Evolutionary conservation across 768 basidiomycete species (phyloP).

Genomic region (Lentinula aciculospora): DNA sequence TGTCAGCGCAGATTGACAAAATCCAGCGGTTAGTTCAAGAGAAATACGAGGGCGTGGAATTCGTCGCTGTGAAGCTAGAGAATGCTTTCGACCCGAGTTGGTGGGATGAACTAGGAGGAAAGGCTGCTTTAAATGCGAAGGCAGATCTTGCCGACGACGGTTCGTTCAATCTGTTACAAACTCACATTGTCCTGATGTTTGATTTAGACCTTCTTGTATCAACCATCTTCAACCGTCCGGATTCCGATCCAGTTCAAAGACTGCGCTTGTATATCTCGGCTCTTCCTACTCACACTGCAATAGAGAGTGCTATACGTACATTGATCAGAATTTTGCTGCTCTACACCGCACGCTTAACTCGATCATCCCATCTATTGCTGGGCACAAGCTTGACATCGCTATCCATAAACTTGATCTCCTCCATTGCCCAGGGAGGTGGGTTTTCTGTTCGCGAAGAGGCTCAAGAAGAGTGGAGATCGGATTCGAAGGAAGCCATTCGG

Average conservation of each 20-base stretch:
- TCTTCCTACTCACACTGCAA: slow-evolving; percentile 71
- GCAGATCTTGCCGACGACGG: slow-evolving; percentile 55
- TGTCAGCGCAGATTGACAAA: slow-evolving; percentile 49
- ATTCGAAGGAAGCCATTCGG: slow-evolving; percentile 27
- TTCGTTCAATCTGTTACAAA: slow-evolving; percentile 10
- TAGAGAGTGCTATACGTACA: slow-evolving; percentile 49
- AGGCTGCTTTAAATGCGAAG: slow-evolving; percentile 21
- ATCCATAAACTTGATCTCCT: slow-evolving; percentile 68
- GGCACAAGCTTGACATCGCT: slow-evolving; percentile 78
- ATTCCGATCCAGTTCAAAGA: slow-evolving; percentile 22
- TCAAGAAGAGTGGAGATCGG: slow-evolving; percentile 60
- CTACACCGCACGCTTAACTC: slow-evolving; percentile 50
- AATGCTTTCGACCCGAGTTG: slow-evolving; percentile 67
- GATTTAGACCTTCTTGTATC: background rate
- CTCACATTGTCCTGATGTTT: background rate
- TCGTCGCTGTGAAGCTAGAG: slow-evolving; percentile 62
- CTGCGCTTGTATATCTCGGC: slow-evolving; percentile 52
- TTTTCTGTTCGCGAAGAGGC: slow-evolving; percentile 63
- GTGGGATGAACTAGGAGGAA: slow-evolving; percentile 50
- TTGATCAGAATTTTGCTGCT: slow-evolving; percentile 67
- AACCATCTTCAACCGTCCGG: slow-evolving; percentile 13
- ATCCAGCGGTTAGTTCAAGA: slow-evolving; percentile 35
- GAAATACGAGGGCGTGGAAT: slow-evolving; percentile 46
- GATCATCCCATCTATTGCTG: slow-evolving; percentile 71
- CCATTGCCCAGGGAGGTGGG: slow-evolving; percentile 72